Base-by-base conservation (phyloP, 1,284 basidiomycete species). In the Ganoderma boninense region DNA sequence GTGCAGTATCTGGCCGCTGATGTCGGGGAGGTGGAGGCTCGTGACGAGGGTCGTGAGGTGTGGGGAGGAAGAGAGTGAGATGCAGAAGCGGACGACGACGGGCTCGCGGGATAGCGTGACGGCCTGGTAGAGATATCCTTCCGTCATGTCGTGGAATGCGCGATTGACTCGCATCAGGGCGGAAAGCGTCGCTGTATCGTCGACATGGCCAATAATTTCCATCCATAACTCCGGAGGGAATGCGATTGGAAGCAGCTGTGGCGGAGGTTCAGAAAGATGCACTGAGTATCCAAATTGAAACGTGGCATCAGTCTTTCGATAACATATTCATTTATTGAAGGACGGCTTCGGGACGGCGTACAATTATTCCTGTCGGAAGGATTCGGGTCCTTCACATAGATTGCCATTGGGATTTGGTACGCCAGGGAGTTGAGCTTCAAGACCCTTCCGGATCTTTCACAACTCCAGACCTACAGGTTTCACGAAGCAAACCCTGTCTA, bases 151-250 rank as follows among this genome's bases (percentile, higher is more conserved):
- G 13, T 43, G 26, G n/a, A 70, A 57, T 0, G 29, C 29, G 23
- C 13, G 40, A n/a, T 54, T 64, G 14, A 70, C 26, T 4, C 43
- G 57, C 32, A 52, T 59, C 13, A 67, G 8, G 13, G 18, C n/a
- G 6, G 62, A 54, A 4, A 66, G 56, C 2, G 44, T 61, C 14
- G 64, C 23, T 1, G 18, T 6, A 20, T 65, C 32, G 2, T 42
- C 7, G 16, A 64, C 13, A 23, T 66, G 57, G 13, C 35, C 23
- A 26, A 66, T 18, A 42, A 69, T 59, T 7, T 64, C 57, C 40
- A 52, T 10, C 69, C 65, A 67, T 29, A 70, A n/a, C n/a, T 67
- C 69, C 38, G 46, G 46, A 49, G 46, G 46, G n/a, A 49, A 23
- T 49, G 10, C n/a, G 8, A 8, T 10, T 4, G n/a, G 4, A 23